Conservation (phyloP, 208 protist genomes). For the Crithidia expoeki region DNA sequence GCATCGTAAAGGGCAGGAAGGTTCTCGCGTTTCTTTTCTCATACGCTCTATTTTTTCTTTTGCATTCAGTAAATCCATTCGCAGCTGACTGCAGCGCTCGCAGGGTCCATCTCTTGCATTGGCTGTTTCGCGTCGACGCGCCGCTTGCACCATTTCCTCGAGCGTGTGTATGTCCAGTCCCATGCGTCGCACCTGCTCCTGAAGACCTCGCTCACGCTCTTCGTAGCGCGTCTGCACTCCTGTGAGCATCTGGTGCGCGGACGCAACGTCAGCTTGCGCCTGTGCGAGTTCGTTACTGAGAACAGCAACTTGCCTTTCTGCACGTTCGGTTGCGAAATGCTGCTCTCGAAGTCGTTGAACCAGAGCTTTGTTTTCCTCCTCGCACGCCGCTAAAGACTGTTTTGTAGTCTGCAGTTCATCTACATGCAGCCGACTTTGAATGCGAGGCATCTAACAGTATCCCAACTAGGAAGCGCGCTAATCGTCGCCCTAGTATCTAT, state of each 20-base stretch:
- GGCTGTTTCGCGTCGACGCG: slow-evolving; percentile 16
- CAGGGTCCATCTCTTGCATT: neutral
- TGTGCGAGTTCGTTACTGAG: slow-evolving; percentile 6
- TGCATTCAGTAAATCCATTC: slow-evolving; percentile 1
- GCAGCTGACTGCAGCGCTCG: neutral
- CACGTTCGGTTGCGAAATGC: neutral
- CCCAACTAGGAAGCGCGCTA: no score
- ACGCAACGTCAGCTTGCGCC: neutral
- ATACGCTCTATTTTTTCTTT: no score
- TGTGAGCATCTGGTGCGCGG: neutral
- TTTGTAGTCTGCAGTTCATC: slow-evolving; percentile 14
- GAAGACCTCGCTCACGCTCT: slow-evolving; percentile 2
- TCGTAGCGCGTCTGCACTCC: slow-evolving; percentile 6
- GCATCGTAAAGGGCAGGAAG: neutral
- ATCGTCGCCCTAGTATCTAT: no score
- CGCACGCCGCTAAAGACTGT: neutral
- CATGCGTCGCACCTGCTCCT: slow-evolving; percentile 13
- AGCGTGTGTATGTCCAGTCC: slow-evolving; percentile 6
- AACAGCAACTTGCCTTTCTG: neutral
- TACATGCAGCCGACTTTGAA: slow-evolving; percentile 22
- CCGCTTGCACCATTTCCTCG: slow-evolving; percentile 29
- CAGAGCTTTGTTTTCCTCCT: slow-evolving; percentile 17
- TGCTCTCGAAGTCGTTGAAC: slow-evolving; percentile 18
- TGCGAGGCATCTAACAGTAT: slow-evolving; percentile 15
- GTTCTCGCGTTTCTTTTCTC: neutral